These are phyloP conservation scores for Glomus cerebriforme DNA, from an alignment of 192 early-diverging fungal species.

Conservation along the genomic window DNA sequence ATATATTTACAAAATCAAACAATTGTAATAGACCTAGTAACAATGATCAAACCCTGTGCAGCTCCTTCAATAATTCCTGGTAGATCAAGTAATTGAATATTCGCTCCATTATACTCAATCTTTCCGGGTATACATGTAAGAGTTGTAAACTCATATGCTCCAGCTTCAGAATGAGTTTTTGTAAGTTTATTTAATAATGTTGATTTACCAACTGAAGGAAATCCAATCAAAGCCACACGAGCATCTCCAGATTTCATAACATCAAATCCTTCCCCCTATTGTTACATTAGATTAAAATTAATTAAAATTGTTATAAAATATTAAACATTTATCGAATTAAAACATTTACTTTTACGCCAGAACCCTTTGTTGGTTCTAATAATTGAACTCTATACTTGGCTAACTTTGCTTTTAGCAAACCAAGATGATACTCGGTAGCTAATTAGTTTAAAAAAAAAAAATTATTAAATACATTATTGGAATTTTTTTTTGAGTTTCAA, in stretches of 20 bases:
- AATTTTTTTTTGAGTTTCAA: not conserved
- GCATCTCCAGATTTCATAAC: slow-evolving; percentile 98
- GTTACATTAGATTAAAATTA: not conserved
- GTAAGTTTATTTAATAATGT: slow-evolving; percentile 92
- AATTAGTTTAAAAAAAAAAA: slow-evolving; percentile 7
- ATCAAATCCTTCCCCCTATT: slow-evolving; percentile 91
- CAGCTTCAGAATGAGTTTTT: slow-evolving; percentile 86
- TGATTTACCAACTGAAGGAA: slow-evolving; percentile 99
- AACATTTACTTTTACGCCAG: slow-evolving; percentile 22
- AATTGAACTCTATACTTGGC: slow-evolving; percentile 78
- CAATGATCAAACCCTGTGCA: slow-evolving; percentile 66
- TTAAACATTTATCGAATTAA: slow-evolving; percentile 34
- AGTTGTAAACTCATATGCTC: slow-evolving; percentile 95
- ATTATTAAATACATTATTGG: not conserved
- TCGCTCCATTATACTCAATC: slow-evolving; percentile 93
- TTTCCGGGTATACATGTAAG: slow-evolving; percentile 94
- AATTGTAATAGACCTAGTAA: not conserved
- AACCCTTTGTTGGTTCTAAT: slow-evolving; percentile 69
- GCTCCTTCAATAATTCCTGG: slow-evolving; percentile 99
- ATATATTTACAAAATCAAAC: not conserved
- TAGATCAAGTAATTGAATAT: slow-evolving; percentile 97
- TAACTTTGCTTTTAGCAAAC: slow-evolving; percentile 96
- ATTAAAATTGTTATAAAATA: slow-evolving; percentile 7
- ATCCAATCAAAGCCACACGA: slow-evolving; percentile 92
- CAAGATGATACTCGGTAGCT: slow-evolving; percentile 98